Base-by-base conservation (phyloP, 768 basidiomycete genomes). In the Termitomyces sp. region DNA sequence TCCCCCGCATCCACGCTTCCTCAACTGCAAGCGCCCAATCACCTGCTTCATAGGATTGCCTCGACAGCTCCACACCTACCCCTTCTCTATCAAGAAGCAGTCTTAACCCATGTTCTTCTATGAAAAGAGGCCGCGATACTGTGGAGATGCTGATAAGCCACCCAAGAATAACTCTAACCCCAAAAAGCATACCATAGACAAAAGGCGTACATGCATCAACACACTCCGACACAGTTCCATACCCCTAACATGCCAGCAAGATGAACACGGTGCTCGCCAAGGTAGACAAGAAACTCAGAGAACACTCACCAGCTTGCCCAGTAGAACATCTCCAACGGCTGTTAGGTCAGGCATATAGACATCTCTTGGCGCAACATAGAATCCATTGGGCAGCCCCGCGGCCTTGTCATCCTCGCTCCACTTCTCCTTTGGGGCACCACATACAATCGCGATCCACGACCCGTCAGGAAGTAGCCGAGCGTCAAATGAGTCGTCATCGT, bases 261-360 rank as follows among this genome's bases (percentile, higher is more conserved):
- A 50, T 48, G 23, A 50, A 57, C 40, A 50, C 55, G 25, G 55
- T 44, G 19, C 8, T 46, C 34, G 43, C 44, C 52, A 54, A 45
- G 25, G 47, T 34, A 50, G 47, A 28, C 35, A 52, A 48, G 40
- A 34, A 44, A 41, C 34, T 44, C 21, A 27, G 42, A 42, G 27
- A 40, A 55, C 30, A 41, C 82, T 57, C 57, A 88, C 86, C 64
- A 92, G 70, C 68, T 91, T 92, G 39, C 90, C 90, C 37, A 92
- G 75, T 14, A 91, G 73, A 19, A 88, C 88, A 63, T 92, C 88
- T 5, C 79, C 84, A 8, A 83, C 76, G 1, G 86, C 87, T 27
- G 83, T 89, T 59, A 92, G 67, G 68, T 92, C 88, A 17, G 90
- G 90, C 84, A 92, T 90, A 68, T 91, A 90, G 37, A 91, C 82